phyloP scores from a whole-genome alignment of 139 green algal species.

The Tetradesmus lagerheimii region DNA sequence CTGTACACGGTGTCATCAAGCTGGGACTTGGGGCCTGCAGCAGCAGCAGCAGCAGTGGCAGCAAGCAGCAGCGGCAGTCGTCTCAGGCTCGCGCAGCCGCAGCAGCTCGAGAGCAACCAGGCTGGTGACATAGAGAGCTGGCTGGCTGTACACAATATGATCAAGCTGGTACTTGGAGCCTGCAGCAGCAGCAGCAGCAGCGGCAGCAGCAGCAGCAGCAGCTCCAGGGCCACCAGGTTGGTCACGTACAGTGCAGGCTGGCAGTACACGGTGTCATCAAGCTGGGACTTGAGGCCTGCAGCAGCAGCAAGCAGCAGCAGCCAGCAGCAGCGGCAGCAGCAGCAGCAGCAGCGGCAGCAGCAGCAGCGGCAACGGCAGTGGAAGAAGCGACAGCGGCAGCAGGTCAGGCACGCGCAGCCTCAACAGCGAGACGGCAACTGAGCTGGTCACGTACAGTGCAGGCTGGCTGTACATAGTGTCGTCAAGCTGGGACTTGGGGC shows the following conservation, averaged over 20 bases:
- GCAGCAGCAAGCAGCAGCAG: background rate
- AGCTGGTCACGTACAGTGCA: conserved; percentile 86
- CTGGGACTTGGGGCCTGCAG: conserved; percentile 81
- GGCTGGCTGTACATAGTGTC: conserved; percentile 83
- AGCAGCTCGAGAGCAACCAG: background rate
- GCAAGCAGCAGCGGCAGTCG: background rate
- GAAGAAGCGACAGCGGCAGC: background rate
- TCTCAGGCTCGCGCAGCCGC: no score
- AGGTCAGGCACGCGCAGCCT: no score
- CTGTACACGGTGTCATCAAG: conserved; percentile 87
- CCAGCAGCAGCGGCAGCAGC: background rate
- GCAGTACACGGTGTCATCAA: conserved; percentile 85
- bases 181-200: background rate
- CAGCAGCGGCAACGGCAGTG: background rate
- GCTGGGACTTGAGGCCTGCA: conserved; percentile 82
- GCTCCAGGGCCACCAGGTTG: conserved; percentile 84
- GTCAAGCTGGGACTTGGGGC: conserved; percentile 90
- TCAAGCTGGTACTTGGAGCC: conserved; percentile 86
- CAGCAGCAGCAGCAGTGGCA: background rate
- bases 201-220: background rate
- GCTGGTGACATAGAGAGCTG: conserved; percentile 87
- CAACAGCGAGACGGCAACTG: background rate
- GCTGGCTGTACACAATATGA: conserved; percentile 77
- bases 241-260: conserved; percentile 93
- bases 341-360: background rate